phyloP scores from a whole-genome alignment of 345 rosid species.

The Eucalyptus curtisii region DNA sequence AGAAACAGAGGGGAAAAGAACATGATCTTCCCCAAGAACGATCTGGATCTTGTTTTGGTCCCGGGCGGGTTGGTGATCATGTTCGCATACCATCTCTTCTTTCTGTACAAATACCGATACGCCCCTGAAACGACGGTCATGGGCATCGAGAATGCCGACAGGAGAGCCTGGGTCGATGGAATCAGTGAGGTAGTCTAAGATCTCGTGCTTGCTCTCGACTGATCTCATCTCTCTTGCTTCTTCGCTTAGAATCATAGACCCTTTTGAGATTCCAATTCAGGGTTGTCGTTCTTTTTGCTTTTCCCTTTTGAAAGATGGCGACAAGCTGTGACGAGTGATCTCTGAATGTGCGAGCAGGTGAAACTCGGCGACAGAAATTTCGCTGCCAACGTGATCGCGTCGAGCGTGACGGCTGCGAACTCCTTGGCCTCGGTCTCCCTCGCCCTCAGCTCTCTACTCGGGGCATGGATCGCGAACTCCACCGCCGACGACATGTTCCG shows the following conservation, averaged over 20 bases:
- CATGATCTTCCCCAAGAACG: slow-evolving; percentile 13
- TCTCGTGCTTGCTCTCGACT: not conserved
- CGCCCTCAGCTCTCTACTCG: slow-evolving; percentile 65
- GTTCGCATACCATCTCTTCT: slow-evolving; percentile 48
- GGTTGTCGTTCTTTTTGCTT: not conserved
- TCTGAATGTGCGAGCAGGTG: not conserved
- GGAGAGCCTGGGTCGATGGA: slow-evolving; percentile 66
- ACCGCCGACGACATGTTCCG: slow-evolving; percentile 20
- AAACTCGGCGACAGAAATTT: slow-evolving; percentile 20
- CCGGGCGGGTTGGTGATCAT: slow-evolving; percentile 45
- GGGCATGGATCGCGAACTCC: slow-evolving; percentile 68
- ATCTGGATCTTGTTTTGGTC: slow-evolving; percentile 60
- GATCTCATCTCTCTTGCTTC: not conserved
- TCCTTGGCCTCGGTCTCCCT: slow-evolving; percentile 46
- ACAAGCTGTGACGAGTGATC: not conserved
- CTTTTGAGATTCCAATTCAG: too few relatives aligned
- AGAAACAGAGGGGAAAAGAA: not conserved
- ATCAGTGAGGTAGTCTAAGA: slow-evolving; percentile 30
- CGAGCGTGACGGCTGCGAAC: slow-evolving; percentile 58
- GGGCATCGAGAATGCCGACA: slow-evolving; percentile 58
- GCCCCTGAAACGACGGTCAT: slow-evolving; percentile 54
- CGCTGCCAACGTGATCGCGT: slow-evolving; percentile 36
- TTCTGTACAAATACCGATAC: slow-evolving; percentile 39
- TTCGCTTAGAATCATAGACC: too few relatives aligned
- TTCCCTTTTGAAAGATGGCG: not conserved